These are phyloP conservation scores for Haemoproteus tartakovskyi DNA, from an alignment of 169 alveolate species.

Conservation along the genomic window DNA sequence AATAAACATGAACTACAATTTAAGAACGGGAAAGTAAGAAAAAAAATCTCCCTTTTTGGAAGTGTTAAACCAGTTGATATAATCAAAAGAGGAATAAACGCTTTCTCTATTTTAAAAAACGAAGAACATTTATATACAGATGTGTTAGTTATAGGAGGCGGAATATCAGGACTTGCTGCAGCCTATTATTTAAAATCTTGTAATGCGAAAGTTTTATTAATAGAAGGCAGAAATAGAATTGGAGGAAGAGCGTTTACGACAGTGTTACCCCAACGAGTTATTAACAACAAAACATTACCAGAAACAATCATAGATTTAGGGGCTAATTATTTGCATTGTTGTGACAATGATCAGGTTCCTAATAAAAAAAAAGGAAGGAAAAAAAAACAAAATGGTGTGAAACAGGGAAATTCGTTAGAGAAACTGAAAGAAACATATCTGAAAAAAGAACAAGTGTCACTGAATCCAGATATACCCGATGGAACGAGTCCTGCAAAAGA, in stretches of 20 bases:
- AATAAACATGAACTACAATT: slow-evolving; percentile 1
- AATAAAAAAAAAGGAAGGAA: background rate
- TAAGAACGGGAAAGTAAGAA: background rate
- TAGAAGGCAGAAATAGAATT: slow-evolving; percentile 76
- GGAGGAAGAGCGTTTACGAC: slow-evolving; percentile 79
- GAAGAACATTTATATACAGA: slow-evolving; percentile 52
- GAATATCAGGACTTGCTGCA: slow-evolving; percentile 78
- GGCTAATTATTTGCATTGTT: slow-evolving; percentile 78
- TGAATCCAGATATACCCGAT: too few relatives aligned
- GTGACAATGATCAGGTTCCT: slow-evolving; percentile 31
- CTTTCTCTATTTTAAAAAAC: slow-evolving; percentile 1
- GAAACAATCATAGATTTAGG: slow-evolving; percentile 73
- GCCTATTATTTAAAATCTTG: slow-evolving; percentile 70
- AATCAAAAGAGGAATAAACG: slow-evolving; percentile 41
- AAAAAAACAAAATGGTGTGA: background rate
- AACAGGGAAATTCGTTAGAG: background rate
- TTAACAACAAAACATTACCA: slow-evolving; percentile 47
- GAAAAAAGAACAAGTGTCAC: too few relatives aligned
- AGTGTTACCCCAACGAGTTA: slow-evolving; percentile 45
- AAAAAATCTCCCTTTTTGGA: slow-evolving; percentile 44
- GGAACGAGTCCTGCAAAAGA: too few relatives aligned
- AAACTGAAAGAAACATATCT: background rate
- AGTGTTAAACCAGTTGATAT: slow-evolving; percentile 47
- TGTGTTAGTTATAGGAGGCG: slow-evolving; percentile 78
- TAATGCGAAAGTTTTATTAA: slow-evolving; percentile 61